A percentile compares a stretch with the other conserved stretches of the same genome.
Conservation (phyloP, 805 yeast species). For the Monosporozyma aquatica region DNA sequence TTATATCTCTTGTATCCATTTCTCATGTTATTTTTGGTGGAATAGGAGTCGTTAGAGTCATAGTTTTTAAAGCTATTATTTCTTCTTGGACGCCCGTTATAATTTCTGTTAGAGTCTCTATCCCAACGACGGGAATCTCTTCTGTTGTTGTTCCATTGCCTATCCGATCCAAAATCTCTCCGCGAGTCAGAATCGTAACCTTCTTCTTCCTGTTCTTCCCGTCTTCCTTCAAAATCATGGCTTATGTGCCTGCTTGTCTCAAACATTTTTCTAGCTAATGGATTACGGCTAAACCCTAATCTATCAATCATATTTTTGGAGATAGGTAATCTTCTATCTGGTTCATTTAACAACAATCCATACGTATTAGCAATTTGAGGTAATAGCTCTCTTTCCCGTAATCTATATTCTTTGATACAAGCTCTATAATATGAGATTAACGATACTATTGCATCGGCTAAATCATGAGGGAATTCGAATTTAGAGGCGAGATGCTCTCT, state of each 20-base stretch:
- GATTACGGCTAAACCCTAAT: constrained; percentile 18
- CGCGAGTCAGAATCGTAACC: background rate
- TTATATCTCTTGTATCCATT: background rate
- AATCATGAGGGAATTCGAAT: constrained; percentile 17
- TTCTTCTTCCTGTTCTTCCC: background rate
- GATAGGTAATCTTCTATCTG: constrained; percentile 17
- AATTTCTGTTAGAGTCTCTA: background rate
- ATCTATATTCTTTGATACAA: constrained; percentile 26
- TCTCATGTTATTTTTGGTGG: background rate
- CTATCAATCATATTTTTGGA: constrained; percentile 11
- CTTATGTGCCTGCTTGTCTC: constrained; percentile 6
- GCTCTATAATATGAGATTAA: constrained; percentile 33
- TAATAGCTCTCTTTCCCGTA: constrained; percentile 19
- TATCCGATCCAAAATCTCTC: too few relatives aligned
- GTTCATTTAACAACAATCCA: constrained; percentile 19
- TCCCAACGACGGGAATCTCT: background rate
- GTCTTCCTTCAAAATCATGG: background rate
- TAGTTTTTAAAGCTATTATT: background rate
- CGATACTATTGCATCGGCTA: constrained; percentile 29
- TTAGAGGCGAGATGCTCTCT: constrained; percentile 21
- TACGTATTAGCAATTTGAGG: constrained; percentile 20
- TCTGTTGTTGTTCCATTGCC: background rate
- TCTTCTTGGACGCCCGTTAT: constrained; percentile 1
- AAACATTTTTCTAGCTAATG: constrained; percentile 18
- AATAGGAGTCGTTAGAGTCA: background rate